Percentiles rank a stretch among this genome's conserved stretches.
phyloP scores from a whole-genome alignment of 2,329 filamentous ascomycete species.

The Pyricularia grisea region DNA sequence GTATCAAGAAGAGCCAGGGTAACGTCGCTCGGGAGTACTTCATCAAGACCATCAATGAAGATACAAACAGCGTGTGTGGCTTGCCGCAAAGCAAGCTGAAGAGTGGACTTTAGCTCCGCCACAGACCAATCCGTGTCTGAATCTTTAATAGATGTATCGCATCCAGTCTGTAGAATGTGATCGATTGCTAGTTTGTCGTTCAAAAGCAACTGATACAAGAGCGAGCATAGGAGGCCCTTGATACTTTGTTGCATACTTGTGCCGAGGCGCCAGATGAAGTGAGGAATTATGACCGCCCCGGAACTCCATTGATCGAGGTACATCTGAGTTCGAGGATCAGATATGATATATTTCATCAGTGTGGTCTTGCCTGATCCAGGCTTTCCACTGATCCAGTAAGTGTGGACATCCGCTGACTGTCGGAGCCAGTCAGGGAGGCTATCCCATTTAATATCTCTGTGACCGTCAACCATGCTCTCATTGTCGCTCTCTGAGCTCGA shows the following conservation, averaged over 20 bases:
- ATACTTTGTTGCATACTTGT: conserved; percentile 14
- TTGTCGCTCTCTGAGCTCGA: no score
- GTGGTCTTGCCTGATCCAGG: conserved; percentile 22
- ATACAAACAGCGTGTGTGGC: conserved; percentile 6
- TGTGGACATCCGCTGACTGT: background rate
- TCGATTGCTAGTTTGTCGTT: no score
- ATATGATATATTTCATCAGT: conserved; percentile 19
- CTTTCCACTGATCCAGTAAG: conserved; percentile 22
- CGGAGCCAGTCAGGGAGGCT: no score
- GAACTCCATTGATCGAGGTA: conserved; percentile 13
- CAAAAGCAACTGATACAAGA: conserved; percentile 14
- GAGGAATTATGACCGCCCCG: conserved; percentile 8
- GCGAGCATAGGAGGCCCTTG: conserved; percentile 15
- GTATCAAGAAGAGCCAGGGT: background rate
- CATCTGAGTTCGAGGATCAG: conserved; percentile 8
- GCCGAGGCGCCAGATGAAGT: conserved; percentile 22
- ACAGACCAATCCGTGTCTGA: no score
- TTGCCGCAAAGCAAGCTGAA: background rate
- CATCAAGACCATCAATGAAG: conserved; percentile 9
- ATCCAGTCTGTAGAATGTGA: no score
- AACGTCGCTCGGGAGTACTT: background rate
- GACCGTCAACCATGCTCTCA: no score
- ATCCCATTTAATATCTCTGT: no score
- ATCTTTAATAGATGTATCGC: no score
- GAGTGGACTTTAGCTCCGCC: background rate